Evolutionary conservation across 441 rosid species (phyloP).

Genomic region (Gossypium trilobum): DNA sequence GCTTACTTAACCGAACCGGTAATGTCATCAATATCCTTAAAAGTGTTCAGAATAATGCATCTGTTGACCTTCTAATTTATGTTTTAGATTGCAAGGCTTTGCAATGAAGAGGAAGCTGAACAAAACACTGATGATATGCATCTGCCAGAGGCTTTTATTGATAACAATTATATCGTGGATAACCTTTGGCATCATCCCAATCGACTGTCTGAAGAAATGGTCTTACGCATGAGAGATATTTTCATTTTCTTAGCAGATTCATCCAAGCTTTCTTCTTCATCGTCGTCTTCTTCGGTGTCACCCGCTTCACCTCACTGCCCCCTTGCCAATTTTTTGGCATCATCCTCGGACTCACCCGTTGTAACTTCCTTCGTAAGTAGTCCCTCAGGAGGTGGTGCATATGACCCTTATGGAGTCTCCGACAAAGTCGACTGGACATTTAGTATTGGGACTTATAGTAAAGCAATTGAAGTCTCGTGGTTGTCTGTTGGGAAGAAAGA

Average conservation of each 20-base stretch:
- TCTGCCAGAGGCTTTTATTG: slow-evolving; percentile 13
- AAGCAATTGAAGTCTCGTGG: slow-evolving; percentile 54
- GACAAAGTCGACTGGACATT: slow-evolving; percentile 41
- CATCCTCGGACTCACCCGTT: slow-evolving; percentile 34
- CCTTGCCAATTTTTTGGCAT: slow-evolving; percentile 38
- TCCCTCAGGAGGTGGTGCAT: slow-evolving; percentile 24
- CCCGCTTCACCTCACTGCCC: slow-evolving; percentile 42
- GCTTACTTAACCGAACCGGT: slow-evolving; percentile 36
- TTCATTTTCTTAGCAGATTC: slow-evolving; percentile 53
- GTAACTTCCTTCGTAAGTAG: slow-evolving; percentile 25
- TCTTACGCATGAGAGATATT: slow-evolving; percentile 58
- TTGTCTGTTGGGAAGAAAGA: slow-evolving; percentile 60
- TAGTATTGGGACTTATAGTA: slow-evolving; percentile 37
- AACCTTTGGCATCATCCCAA: slow-evolving; percentile 46
- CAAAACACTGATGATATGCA: slow-evolving; percentile 17
- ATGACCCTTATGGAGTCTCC: slow-evolving; percentile 45
- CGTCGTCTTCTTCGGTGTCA: slow-evolving; percentile 18
- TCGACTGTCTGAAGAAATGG: slow-evolving; percentile 56
- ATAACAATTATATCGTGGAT: slow-evolving; percentile 26
- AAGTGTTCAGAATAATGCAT: not conserved
- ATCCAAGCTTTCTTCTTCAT: slow-evolving; percentile 30
- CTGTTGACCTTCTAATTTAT: slow-evolving; percentile 8
- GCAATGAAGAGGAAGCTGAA: slow-evolving; percentile 24
- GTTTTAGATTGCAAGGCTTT: slow-evolving; percentile 32
- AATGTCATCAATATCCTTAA: slow-evolving; percentile 15